phyloP scores from a whole-genome alignment of 2,329 filamentous ascomycete genomes.

The Iodosphaeria phyllophila region DNA sequence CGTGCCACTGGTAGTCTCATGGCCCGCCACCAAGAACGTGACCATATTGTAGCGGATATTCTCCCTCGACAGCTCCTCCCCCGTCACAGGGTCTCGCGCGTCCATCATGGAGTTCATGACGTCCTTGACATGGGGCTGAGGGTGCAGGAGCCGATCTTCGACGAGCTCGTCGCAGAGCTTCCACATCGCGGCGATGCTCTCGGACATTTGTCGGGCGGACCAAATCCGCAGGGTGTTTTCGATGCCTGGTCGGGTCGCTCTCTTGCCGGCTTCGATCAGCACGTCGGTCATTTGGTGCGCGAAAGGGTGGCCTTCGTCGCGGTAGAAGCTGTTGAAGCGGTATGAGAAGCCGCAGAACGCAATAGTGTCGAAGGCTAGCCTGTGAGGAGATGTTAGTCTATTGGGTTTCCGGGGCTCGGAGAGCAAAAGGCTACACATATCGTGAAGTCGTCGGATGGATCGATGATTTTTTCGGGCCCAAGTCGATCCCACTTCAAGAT shows the following conservation, averaged over 20 bases:
- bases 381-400: too few species aligned
- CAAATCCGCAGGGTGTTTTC: conserved; percentile 4
- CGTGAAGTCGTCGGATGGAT: conserved; percentile 39
- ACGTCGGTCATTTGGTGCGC: conserved; percentile 31
- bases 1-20: conserved; percentile 53
- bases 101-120: conserved; percentile 32
- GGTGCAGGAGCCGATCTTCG: conserved; percentile 20
- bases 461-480: conserved; percentile 23
- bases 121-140: conserved; percentile 26
- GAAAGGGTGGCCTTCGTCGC: conserved; percentile 36
- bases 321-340: conserved; percentile 40
- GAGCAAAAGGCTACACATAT: too few species aligned
- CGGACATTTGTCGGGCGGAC: conserved; percentile 8
- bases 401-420: too few species aligned
- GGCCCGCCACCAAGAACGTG: conserved; percentile 34
- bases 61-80: conserved; percentile 23
- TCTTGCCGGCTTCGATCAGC: conserved; percentile 22
- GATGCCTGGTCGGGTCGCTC: conserved; percentile 9
- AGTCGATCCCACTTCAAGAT: conserved; percentile 34
- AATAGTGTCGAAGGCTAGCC: conserved; percentile 42
- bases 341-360: conserved; percentile 38
- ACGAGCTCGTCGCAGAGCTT: conserved; percentile 26
- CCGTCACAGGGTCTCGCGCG: conserved; percentile 29
- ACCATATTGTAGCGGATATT: conserved; percentile 31
- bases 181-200: conserved; percentile 17